Base-by-base conservation (phyloP, 1,139 yeast species). In the Diutina neorugosa region DNA sequence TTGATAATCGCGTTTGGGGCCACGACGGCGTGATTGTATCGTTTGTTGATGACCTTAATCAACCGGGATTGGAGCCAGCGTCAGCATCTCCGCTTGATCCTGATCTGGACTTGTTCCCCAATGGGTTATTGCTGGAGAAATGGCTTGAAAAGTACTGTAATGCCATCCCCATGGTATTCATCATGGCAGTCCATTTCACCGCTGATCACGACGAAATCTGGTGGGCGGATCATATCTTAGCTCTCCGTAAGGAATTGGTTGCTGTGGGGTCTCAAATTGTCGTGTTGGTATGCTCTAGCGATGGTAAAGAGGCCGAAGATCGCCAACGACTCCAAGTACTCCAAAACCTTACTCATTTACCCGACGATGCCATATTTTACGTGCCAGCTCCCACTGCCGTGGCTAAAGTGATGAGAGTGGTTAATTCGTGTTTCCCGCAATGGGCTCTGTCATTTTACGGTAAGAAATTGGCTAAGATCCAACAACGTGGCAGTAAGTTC, bases 121-220 rank as follows among this genome's bases (percentile, higher is more conserved):
- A 74, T 56, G 79, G 78, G 1, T 67, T 74, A 7, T 57, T 74
- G 9, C 65, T 71, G 9, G 56, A 57, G 1, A 57, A 60, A 34
- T 74, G 79, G 79, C 66, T 74, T 52, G 55, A 56, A 31, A 73
- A 73, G 58, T 74, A 74, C 56, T 56, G 59, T 7, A 50, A 60
- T 3, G 57, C 61, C 11, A 53, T 68, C n/a, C 78, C 78, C 2
- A 73, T 70, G 62, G 72, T 67, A 6, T 58, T 65, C 42, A 60
- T 74, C 4, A 60, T 63, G 41, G 57, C 62, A 0, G 57, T 62
- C 27, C 55, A 57, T 8, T 57, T 72, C 31, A 59, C 62, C 2
- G 55, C 50, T 2, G 60, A 59, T 14, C 40, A 55, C 11, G 60
- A 56, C 6, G 60, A 56, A 9, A 65, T 64, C 2, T 57, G 54